Percentiles rank a stretch among this genome's conserved stretches.
Evolutionary conservation across 306 rosid genomes (phyloP).

Genomic region (Mimosa pudica): DNA sequence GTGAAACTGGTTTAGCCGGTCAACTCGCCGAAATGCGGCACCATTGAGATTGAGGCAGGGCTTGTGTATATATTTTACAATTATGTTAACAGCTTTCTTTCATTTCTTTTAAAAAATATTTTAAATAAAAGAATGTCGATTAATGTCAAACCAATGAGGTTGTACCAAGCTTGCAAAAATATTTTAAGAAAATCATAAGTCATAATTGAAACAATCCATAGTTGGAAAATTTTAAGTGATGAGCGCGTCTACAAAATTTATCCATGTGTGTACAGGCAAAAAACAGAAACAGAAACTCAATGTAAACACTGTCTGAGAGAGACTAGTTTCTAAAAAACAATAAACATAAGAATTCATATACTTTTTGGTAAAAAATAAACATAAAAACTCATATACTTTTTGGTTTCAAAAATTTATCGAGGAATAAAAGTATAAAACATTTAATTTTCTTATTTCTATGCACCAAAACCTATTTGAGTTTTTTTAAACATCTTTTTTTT

Average conservation of each 20-base stretch:
- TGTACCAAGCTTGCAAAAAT: conserved; percentile 3
- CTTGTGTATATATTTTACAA: background rate
- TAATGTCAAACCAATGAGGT: background rate
- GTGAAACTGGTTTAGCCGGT: conserved; percentile 22
- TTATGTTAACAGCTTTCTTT: conserved; percentile 19
- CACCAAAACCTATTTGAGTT: too few species aligned
- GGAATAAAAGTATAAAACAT: too few species aligned
- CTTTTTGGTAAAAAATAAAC: too few species aligned
- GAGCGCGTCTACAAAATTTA: conserved; percentile 18
- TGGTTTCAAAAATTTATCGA: too few species aligned
- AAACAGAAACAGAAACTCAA: background rate
- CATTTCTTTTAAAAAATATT: background rate
- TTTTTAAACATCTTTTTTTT: too few species aligned
- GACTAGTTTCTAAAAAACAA: background rate
- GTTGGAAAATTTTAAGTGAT: background rate
- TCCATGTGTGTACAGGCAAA: conserved; percentile 29
- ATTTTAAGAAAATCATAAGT: background rate
- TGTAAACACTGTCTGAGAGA: background rate
- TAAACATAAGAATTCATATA: too few species aligned
- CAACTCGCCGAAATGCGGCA: conserved; percentile 41
- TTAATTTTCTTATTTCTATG: too few species aligned
- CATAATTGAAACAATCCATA: conserved; percentile 5
- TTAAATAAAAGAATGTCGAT: background rate
- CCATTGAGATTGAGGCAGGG: conserved; percentile 38
- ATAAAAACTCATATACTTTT: too few species aligned